phyloP scores from a whole-genome alignment of 352 stramenopile genomes.

The Pythium pyrilobum region DNA sequence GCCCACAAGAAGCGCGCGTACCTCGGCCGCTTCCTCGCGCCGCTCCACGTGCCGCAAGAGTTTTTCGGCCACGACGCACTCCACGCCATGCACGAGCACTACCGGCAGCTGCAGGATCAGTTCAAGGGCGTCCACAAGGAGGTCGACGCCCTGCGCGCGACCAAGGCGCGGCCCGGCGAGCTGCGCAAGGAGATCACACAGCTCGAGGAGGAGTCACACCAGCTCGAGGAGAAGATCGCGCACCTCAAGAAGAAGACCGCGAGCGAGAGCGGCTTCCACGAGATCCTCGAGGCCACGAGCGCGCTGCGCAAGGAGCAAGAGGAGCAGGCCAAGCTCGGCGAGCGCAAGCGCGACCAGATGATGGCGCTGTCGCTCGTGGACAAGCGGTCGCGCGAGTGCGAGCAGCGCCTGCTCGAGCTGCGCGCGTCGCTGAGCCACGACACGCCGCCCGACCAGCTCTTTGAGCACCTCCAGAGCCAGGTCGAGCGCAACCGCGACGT shows the following conservation, averaged over 20 bases:
- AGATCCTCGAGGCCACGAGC: constrained; percentile 89
- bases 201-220: constrained; percentile 88
- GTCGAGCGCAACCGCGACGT: constrained; percentile 74
- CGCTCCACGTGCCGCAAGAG: constrained; percentile 91
- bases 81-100: constrained; percentile 84
- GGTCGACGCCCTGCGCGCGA: constrained; percentile 75
- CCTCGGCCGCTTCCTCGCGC: constrained; percentile 89
- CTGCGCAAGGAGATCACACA: constrained; percentile 89
- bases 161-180: constrained; percentile 78
- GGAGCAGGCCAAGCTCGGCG: constrained; percentile 88
- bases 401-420: constrained; percentile 68
- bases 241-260: constrained; percentile 87
- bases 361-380: constrained; percentile 81
- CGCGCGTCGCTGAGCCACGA: constrained; percentile 67
- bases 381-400: constrained; percentile 64
- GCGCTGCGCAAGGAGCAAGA: constrained; percentile 92
- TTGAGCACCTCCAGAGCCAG: constrained; percentile 78
- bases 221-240: constrained; percentile 89
- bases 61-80: constrained; percentile 87
- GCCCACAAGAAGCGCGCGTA: constrained; percentile 93
- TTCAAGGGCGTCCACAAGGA: constrained; percentile 91
- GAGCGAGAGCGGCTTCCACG: constrained; percentile 77
- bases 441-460: constrained; percentile 80
- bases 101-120: constrained; percentile 91
- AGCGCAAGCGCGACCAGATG: constrained; percentile 88